phyloP scores from a whole-genome alignment of 2,329 filamentous ascomycete species.

The Periglandula ipomoeae region DNA sequence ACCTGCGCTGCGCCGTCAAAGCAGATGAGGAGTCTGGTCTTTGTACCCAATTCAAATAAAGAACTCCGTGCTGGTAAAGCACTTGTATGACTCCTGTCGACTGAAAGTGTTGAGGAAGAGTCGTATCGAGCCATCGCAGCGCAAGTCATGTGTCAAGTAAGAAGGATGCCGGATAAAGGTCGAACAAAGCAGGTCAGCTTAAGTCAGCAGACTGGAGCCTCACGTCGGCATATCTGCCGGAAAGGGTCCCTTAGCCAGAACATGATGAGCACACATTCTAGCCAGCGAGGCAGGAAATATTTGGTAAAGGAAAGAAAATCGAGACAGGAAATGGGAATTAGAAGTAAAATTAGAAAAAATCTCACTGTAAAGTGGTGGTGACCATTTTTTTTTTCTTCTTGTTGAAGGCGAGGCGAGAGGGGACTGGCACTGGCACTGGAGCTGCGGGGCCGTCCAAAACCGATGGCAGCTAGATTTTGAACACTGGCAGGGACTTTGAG shows the following conservation, averaged over 20 bases:
- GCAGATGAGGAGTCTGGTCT: background rate
- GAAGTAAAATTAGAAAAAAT: background rate
- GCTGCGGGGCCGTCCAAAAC: too few relatives aligned
- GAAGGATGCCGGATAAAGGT: background rate
- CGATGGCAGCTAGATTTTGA: too few relatives aligned
- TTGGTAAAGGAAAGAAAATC: background rate
- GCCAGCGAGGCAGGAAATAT: too few relatives aligned
- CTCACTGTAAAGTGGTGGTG: background rate
- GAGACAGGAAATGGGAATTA: background rate
- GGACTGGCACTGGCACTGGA: background rate
- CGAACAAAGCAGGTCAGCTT: too few relatives aligned
- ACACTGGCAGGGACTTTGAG: background rate
- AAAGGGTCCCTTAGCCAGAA: background rate
- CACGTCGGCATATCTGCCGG: background rate
- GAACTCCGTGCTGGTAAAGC: too few relatives aligned
- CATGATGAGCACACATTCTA: background rate
- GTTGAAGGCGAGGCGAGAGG: background rate
- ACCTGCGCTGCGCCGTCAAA: background rate
- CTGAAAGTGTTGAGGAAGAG: background rate
- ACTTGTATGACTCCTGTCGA: too few relatives aligned
- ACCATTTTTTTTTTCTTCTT: background rate
- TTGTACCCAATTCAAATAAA: background rate
- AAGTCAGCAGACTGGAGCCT: too few relatives aligned
- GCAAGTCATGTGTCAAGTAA: background rate
- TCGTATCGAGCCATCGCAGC: background rate